Evolutionary conservation across 306 rosid genomes (phyloP).

Genomic region (Cucurbita ficifolia): DNA sequence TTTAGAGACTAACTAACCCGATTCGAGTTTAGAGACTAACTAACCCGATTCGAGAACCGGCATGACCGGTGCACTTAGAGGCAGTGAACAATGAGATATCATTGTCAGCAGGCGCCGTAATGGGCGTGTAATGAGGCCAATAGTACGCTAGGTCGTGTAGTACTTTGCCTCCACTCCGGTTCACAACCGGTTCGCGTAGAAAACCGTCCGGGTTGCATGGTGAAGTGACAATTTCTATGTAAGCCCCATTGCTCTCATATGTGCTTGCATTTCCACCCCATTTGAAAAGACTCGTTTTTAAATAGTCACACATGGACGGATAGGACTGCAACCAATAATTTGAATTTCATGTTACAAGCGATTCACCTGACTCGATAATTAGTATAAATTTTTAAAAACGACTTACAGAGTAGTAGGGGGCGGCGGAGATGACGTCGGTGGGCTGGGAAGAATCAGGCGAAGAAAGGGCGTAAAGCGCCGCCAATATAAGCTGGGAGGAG

Average conservation of each 20-base stretch:
- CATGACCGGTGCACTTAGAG: conserved; percentile 81
- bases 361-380: too few species aligned
- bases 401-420: conserved; percentile 69
- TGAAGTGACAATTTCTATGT: conserved; percentile 73
- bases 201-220: conserved; percentile 90
- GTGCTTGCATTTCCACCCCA: conserved; percentile 69
- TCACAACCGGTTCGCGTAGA: conserved; percentile 34
- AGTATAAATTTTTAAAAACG: too few species aligned
- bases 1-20: conserved; percentile 34
- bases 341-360: too few species aligned
- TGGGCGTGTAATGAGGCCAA: conserved; percentile 93
- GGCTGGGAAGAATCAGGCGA: conserved; percentile 32
- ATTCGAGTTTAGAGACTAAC: conserved; percentile 29
- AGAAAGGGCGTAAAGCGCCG: conserved; percentile 68
- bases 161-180: conserved; percentile 35
- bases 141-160: conserved; percentile 78
- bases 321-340: conserved; percentile 38
- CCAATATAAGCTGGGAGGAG: conserved; percentile 76
- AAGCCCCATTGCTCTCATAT: conserved; percentile 34
- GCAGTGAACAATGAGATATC: conserved; percentile 60
- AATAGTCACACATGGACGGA: conserved; percentile 51
- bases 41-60: conserved; percentile 86
- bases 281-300: conserved; percentile 60
- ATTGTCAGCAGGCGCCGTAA: conserved; percentile 37
- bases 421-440: conserved; percentile 39